Evolutionary conservation across 179 eudicot species (phyloP).

Genomic region (Corrigiola litoralis): DNA sequence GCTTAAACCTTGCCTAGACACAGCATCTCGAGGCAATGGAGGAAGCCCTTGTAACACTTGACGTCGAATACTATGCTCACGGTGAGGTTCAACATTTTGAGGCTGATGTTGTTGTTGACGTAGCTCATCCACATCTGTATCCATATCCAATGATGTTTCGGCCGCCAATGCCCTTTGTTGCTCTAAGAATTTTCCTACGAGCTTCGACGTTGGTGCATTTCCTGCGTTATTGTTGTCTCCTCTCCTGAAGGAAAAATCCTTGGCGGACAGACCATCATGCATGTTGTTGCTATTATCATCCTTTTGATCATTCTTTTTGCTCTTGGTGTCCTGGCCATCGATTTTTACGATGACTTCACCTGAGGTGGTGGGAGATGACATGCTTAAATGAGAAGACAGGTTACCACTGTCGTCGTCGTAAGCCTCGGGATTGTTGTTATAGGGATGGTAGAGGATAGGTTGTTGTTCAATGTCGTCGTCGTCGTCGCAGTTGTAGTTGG

Average conservation of each 20-base stretch:
- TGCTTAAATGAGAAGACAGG: background rate
- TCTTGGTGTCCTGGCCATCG: slow-evolving; percentile 10
- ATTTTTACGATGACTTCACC: slow-evolving; percentile 39
- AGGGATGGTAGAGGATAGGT: slow-evolving; percentile 32
- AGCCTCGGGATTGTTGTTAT: background rate
- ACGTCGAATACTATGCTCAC: slow-evolving; percentile 10
- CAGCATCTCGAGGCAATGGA: slow-evolving; percentile 31
- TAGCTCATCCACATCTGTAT: slow-evolving; percentile 39
- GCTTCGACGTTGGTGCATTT: slow-evolving; percentile 23
- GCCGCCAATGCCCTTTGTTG: slow-evolving; percentile 34
- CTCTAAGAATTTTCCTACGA: slow-evolving; percentile 34
- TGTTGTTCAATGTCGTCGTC: slow-evolving; percentile 24
- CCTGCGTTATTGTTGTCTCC: background rate
- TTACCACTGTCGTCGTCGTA: background rate
- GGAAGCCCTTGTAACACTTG: slow-evolving; percentile 31
- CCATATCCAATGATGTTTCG: slow-evolving; percentile 36
- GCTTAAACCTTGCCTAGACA: slow-evolving; percentile 10
- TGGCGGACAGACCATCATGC: background rate
- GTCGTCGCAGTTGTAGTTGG: background rate
- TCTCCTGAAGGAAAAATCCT: slow-evolving; percentile 17
- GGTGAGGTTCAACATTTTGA: slow-evolving; percentile 2
- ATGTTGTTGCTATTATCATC: background rate
- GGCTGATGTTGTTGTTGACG: slow-evolving; percentile 7
- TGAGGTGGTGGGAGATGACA: background rate
- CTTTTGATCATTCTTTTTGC: background rate